Evolutionary conservation across 768 basidiomycete genomes (phyloP), one percentile per base, ranked within the genome.

Genomic region (Tremella fuciformis): DNA sequence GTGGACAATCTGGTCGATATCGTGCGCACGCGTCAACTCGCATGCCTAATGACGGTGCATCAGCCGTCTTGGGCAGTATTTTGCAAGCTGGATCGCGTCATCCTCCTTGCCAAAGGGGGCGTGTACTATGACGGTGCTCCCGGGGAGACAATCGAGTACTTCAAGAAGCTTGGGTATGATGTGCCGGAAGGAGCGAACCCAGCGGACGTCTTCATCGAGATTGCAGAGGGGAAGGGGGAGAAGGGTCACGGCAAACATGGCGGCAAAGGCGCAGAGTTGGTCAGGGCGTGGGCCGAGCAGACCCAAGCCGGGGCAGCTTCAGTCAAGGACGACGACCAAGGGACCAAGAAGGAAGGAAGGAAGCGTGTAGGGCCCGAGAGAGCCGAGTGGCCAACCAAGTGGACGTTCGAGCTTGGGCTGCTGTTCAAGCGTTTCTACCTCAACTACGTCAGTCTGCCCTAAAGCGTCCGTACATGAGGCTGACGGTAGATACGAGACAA

Each of bases 101-200:
- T 82, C 9, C 75, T 81, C 55, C 70, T 81, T 25, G 85, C 91
- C 67, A 80, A 81, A 15, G 91, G 91, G 1, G 91, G 91, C 7
- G 88, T 92, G n/a, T 94, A 93, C 81, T 93, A 89, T 70, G 91
- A 91, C 42, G 87, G 29, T 34, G 48, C 54, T 8, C 59, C 59
- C 1, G 26, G 55, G 16, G 59, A 60, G 21, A 56, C 59, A 21
- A 51, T 60, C 37, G 38, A 26, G 13, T 60, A 41, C 29, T 60
- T 60, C 59, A 41, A 56, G 34, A 16, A 9, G 11, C 37, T 60
- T 8, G 59, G 55, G 26, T 60, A 55, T 42, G 34, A 46, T 16
- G 59, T 60, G 16, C 59, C 59, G 11, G 59, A 60, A 48, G 59
- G 59, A 8, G 39, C 42, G 4, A 60, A 60, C 40, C 59, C 59